Percentiles rank a stretch among this genome's conserved stretches.
These are phyloP conservation scores for Corynespora cassiicola DNA, from an alignment of 2,329 filamentous ascomycete species.

Conservation along the genomic window DNA sequence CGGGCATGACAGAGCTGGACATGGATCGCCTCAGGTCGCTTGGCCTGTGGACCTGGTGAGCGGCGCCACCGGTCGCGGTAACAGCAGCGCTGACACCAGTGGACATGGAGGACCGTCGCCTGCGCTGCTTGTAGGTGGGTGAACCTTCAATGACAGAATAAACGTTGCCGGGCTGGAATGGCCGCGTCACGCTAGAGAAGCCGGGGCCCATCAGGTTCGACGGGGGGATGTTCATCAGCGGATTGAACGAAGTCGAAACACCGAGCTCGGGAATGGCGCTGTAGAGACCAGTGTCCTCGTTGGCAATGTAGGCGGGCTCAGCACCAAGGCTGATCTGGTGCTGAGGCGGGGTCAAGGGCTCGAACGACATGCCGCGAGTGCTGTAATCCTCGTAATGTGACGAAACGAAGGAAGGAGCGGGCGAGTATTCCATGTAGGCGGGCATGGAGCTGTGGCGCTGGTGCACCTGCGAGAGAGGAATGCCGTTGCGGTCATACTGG, in stretches of 20 bases:
- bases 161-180: constrained; percentile 77
- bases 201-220: constrained; percentile 82
- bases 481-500: constrained; percentile 91
- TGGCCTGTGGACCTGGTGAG: constrained; percentile 74
- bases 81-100: constrained; percentile 76
- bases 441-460: constrained; percentile 99
- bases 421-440: constrained; percentile 96
- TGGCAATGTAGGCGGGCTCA: constrained; percentile 96
- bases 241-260: constrained; percentile 77
- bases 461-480: constrained; percentile 81
- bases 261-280: constrained; percentile 91
- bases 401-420: constrained; percentile 97
- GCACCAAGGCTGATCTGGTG: constrained; percentile 80
- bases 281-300: constrained; percentile 96
- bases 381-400: constrained; percentile 98
- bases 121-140: constrained; percentile 96
- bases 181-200: constrained; percentile 73
- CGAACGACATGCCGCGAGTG: constrained; percentile 93
- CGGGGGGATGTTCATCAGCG: constrained; percentile 88
- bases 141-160: constrained; percentile 98
- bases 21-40: constrained; percentile 92
- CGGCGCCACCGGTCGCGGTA: constrained; percentile 59
- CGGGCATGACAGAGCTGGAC: constrained; percentile 83
- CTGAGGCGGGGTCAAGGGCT: constrained; percentile 95
- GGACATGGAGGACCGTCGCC: constrained; percentile 91